A percentile compares a stretch with the other conserved stretches of the same genome.
phyloP scores from a whole-genome alignment of 192 early-diverging fungal genomes.

The Obelidium mucronatum region DNA sequence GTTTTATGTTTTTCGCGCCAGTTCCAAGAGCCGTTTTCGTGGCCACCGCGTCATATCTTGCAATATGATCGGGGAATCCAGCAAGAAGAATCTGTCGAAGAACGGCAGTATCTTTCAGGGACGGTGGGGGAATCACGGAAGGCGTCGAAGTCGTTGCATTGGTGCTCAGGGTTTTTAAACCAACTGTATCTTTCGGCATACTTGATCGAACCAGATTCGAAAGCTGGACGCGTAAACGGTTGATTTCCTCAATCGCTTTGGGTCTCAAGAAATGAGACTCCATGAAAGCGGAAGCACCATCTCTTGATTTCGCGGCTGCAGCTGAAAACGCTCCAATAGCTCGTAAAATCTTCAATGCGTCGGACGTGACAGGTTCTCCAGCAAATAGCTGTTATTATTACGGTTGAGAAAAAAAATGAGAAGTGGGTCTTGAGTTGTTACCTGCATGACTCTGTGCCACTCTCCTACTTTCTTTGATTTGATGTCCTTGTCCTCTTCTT shows the following conservation, averaged over 20 bases:
- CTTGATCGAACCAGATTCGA: conserved; percentile 39
- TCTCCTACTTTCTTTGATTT: conserved; percentile 69
- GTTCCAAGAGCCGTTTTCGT: conserved; percentile 30
- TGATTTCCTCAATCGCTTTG: conserved; percentile 74
- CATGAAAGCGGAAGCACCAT: conserved; percentile 73
- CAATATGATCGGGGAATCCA: conserved; percentile 94
- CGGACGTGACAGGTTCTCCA: conserved; percentile 83
- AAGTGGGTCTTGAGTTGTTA: too few relatives aligned
- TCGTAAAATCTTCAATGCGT: conserved; percentile 83
- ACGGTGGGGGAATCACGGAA: conserved; percentile 60
- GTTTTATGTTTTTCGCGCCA: conserved; percentile 44
- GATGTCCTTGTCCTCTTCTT: conserved; percentile 65
- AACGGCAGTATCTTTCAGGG: conserved; percentile 61
- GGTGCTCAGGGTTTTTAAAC: not conserved
- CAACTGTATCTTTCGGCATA: not conserved
- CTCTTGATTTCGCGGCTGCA: conserved; percentile 56
- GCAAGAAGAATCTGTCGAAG: conserved; percentile 89
- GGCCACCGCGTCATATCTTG: conserved; percentile 61
- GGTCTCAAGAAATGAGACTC: conserved; percentile 81
- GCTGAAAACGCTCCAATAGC: conserved; percentile 87
- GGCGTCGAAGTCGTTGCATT: conserved; percentile 46
- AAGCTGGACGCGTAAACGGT: conserved; percentile 51
- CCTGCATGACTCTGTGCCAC: conserved; percentile 77
- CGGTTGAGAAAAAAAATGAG: too few relatives aligned
- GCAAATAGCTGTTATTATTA: too few relatives aligned